These are phyloP conservation scores for Pseudopyricularia cyperi DNA, from an alignment of 2,329 filamentous ascomycete species.

Conservation along the genomic window DNA sequence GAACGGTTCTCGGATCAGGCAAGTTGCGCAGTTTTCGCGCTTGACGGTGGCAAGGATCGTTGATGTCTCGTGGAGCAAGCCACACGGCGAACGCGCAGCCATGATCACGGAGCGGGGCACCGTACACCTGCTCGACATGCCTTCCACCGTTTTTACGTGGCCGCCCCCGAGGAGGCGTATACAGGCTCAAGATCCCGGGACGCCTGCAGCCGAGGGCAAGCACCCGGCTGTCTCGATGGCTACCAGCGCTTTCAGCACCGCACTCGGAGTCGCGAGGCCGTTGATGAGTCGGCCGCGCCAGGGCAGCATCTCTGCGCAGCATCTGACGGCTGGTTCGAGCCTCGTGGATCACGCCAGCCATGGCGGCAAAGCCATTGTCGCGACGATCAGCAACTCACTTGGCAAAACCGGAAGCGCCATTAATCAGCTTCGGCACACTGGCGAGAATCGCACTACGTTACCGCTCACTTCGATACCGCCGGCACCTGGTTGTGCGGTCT, in stretches of 20 bases:
- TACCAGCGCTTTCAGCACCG: constrained; percentile 56
- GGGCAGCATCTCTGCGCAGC: constrained; percentile 27
- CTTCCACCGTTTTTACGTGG: constrained; percentile 73
- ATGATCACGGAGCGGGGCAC: constrained; percentile 93
- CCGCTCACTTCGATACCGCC: constrained; percentile 42
- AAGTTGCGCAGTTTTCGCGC: constrained; percentile 77
- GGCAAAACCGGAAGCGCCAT: constrained; percentile 59
- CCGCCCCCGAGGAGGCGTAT: constrained; percentile 53
- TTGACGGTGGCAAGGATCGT: constrained; percentile 87
- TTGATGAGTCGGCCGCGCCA: constrained; percentile 42
- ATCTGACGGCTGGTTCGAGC: constrained; percentile 24
- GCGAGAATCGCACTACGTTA: constrained; percentile 61
- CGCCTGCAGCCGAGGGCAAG: constrained; percentile 33
- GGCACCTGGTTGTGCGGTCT: constrained; percentile 47
- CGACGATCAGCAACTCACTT: constrained; percentile 61
- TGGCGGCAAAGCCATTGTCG: constrained; percentile 58
- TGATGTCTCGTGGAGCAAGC: constrained; percentile 77
- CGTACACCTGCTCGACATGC: constrained; percentile 82
- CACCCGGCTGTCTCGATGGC: constrained; percentile 53
- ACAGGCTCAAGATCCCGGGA: constrained; percentile 25
- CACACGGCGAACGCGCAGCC: constrained; percentile 69
- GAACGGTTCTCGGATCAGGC: constrained; percentile 54
- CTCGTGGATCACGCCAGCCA: constrained; percentile 52
- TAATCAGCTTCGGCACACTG: constrained; percentile 59
- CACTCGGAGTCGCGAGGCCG: constrained; percentile 54